These are phyloP conservation scores for Phanerodontia chrysosporium DNA, from an alignment of 768 basidiomycete genomes.

Conservation along the genomic window DNA sequence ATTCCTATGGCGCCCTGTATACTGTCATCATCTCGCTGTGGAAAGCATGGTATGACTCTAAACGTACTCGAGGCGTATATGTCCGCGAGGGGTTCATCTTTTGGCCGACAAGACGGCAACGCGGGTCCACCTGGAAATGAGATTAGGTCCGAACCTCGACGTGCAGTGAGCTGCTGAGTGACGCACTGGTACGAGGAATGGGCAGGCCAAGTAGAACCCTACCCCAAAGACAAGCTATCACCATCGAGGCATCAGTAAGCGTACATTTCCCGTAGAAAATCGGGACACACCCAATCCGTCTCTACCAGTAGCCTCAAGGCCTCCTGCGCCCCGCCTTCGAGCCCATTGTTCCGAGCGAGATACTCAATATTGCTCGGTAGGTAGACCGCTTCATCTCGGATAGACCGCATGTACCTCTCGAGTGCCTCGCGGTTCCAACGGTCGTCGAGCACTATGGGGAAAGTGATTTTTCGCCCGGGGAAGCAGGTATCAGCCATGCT, in stretches of 20 bases:
- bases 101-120: constrained; percentile 56
- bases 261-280: neutral
- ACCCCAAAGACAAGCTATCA: constrained; percentile 56
- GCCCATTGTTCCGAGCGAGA: constrained; percentile 58
- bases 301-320: constrained; percentile 41
- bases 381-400: constrained; percentile 56
- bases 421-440: constrained; percentile 53
- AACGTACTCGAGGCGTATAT: constrained; percentile 52
- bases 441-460: constrained; percentile 64
- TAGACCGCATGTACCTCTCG: constrained; percentile 51
- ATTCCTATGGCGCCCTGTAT: constrained; percentile 71
- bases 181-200: constrained; percentile 55
- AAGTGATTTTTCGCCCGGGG: constrained; percentile 47
- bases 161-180: too few species aligned
- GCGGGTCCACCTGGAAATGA: constrained; percentile 58
- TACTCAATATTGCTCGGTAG: constrained; percentile 68
- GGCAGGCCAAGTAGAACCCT: constrained; percentile 62
- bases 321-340: constrained; percentile 39
- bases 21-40: neutral
- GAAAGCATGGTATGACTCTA: neutral
- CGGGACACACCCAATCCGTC: constrained; percentile 44
- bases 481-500: constrained; percentile 40
- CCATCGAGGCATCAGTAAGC: neutral
- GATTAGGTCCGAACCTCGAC: too few species aligned
- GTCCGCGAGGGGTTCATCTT: constrained; percentile 76